Evolutionary conservation across 2,329 filamentous ascomycete species (phyloP).

Genomic region (Colletotrichum sp.): DNA sequence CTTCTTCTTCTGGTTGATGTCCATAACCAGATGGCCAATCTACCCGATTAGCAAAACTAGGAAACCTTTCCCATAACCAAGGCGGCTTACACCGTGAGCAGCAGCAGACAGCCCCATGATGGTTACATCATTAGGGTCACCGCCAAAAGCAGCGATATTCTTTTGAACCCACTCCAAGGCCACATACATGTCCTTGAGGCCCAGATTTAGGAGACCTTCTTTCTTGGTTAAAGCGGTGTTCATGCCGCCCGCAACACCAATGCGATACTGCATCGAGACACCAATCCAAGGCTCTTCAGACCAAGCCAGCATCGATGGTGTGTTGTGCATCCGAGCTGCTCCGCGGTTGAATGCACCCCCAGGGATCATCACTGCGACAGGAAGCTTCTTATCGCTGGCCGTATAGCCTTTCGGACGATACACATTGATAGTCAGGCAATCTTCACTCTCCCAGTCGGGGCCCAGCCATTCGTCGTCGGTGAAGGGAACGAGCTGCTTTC

Average conservation of each 20-base stretch:
- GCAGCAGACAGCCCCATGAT: conserved; percentile 47
- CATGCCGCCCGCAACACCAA: conserved; percentile 63
- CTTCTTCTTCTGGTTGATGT: conserved; percentile 32
- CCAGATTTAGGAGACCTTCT: conserved; percentile 58
- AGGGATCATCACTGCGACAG: conserved; percentile 56
- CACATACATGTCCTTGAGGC: conserved; percentile 52
- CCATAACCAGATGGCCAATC: conserved; percentile 36
- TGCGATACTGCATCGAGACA: conserved; percentile 49
- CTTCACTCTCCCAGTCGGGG: conserved; percentile 44
- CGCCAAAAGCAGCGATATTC: conserved; percentile 55
- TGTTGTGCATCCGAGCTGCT: conserved; percentile 44
- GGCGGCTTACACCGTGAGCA: conserved; percentile 31
- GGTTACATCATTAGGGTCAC: conserved; percentile 50
- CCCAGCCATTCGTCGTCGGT: conserved; percentile 31
- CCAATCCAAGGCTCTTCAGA: conserved; percentile 49
- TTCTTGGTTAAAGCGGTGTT: conserved; percentile 53
- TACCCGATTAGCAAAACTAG: not conserved
- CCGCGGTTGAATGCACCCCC: conserved; percentile 35
- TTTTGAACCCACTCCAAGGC: conserved; percentile 55
- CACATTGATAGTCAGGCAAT: conserved; percentile 59
- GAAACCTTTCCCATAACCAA: not conserved
- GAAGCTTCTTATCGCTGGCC: conserved; percentile 27
- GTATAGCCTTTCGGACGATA: conserved; percentile 41
- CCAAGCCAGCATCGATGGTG: conserved; percentile 49
- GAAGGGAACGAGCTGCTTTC: conserved; percentile 32